These are phyloP conservation scores for Sphaerulina populicola DNA, from an alignment of 2,329 filamentous ascomycete genomes.

Conservation along the genomic window DNA sequence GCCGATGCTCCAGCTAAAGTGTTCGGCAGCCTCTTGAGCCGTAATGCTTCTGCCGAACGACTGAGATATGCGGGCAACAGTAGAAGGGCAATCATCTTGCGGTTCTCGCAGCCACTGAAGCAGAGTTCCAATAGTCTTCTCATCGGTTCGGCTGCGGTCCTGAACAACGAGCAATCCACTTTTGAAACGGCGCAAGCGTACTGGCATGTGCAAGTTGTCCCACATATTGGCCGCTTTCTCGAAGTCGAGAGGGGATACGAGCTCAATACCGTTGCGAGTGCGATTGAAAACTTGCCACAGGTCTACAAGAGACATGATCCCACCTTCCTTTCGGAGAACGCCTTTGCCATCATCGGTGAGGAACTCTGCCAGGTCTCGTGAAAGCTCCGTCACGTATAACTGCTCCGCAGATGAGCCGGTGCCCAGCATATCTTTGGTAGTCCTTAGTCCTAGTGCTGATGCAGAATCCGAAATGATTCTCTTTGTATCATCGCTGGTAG, in stretches of 20 bases:
- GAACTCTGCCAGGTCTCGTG: constrained; percentile 79
- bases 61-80: constrained; percentile 66
- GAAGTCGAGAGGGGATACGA: constrained; percentile 86
- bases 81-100: constrained; percentile 26
- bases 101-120: constrained; percentile 64
- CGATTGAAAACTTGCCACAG: constrained; percentile 94
- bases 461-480: constrained; percentile 72
- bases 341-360: constrained; percentile 76
- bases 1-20: constrained; percentile 94
- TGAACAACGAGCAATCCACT: constrained; percentile 94
- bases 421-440: constrained; percentile 86
- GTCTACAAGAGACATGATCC: constrained; percentile 82
- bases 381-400: constrained; percentile 79
- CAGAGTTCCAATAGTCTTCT: constrained; percentile 72
- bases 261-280: constrained; percentile 82
- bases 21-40: constrained; percentile 77
- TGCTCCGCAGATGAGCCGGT: constrained; percentile 66
- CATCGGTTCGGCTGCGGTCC: constrained; percentile 76
- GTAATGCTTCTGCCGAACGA: constrained; percentile 77
- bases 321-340: constrained; percentile 68
- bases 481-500: constrained; percentile 55
- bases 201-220: constrained; percentile 77
- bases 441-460: constrained; percentile 77
- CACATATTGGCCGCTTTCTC: constrained; percentile 81
- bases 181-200: constrained; percentile 80